phyloP scores from a whole-genome alignment of 2,329 filamentous ascomycete species.

The Alternaria conjuncta region DNA sequence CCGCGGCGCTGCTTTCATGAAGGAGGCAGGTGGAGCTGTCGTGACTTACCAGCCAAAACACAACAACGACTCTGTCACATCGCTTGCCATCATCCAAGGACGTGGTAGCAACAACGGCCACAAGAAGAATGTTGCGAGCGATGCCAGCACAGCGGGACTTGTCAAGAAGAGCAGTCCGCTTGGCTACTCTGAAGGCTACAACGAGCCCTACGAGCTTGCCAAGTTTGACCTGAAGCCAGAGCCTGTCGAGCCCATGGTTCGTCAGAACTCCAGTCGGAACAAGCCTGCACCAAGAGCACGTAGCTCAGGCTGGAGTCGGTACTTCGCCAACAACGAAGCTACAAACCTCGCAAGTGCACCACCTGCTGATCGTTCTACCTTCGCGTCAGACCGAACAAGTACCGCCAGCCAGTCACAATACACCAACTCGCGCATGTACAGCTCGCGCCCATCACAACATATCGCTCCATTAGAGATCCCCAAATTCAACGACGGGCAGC shows the following conservation, averaged over 20 bases:
- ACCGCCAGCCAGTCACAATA: conserved; percentile 48
- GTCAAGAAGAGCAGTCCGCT: conserved; percentile 60
- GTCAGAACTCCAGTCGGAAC: conserved; percentile 45
- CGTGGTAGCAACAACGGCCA: conserved; percentile 57
- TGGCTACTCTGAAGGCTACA: conserved; percentile 48
- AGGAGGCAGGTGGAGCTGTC: conserved; percentile 55
- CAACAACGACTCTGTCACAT: conserved; percentile 48
- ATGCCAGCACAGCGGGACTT: conserved; percentile 65
- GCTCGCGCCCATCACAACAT: conserved; percentile 68
- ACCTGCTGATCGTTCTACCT: conserved; percentile 59
- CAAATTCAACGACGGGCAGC: conserved; percentile 61
- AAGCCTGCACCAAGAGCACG: conserved; percentile 40
- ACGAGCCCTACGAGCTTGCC: conserved; percentile 53
- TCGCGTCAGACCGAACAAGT: conserved; percentile 49
- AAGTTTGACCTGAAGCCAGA: conserved; percentile 52
- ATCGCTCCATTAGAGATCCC: conserved; percentile 68
- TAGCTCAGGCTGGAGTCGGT: conserved; percentile 78
- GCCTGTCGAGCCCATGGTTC: conserved; percentile 40
- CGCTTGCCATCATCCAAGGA: conserved; percentile 60
- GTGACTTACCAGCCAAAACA: conserved; percentile 41
- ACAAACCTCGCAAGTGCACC: conserved; percentile 64
- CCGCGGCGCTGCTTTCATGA: conserved; percentile 60
- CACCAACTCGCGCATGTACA: conserved; percentile 63
- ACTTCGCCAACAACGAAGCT: conserved; percentile 77
- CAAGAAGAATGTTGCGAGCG: conserved; percentile 62